Conservation (phyloP, 2,329 filamentous ascomycete genomes). For the Corinectria fuckeliana region DNA sequence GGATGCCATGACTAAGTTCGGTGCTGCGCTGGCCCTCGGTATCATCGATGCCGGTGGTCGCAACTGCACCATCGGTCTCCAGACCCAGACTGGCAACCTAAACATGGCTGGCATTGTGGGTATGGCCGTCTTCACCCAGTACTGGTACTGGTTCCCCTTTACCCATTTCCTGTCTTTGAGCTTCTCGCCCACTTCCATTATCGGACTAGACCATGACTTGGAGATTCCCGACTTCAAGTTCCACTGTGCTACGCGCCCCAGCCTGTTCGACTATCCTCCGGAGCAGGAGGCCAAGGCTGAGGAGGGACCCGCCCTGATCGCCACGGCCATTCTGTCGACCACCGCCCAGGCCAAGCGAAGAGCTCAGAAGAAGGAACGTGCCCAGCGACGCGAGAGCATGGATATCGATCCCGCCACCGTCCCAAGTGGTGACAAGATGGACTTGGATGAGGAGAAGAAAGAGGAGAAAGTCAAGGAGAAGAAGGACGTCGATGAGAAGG, state of each 20-base stretch:
- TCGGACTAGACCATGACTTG: conserved; percentile 90
- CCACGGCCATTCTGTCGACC: conserved; percentile 93
- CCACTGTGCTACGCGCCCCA: conserved; percentile 91
- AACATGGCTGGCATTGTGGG: conserved; percentile 99
- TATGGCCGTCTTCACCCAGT: conserved; percentile 97
- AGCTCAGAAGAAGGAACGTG: conserved; percentile 91
- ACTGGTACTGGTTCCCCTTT: conserved; percentile 99
- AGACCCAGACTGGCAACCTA: conserved; percentile 96
- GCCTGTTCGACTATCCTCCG: conserved; percentile 96
- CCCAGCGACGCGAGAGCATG: conserved; percentile 91
- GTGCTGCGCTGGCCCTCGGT: conserved; percentile 89
- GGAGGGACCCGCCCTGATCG: conserved; percentile 90
- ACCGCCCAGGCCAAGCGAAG: conserved; percentile 96
- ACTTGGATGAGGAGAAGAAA: conserved; percentile 72
- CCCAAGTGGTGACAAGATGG: conserved; percentile 82
- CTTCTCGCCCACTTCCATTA: conserved; percentile 96
- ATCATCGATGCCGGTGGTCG: conserved; percentile 98
- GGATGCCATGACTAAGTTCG: conserved; percentile 99
- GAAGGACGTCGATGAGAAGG: conserved; percentile 67
- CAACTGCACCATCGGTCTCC: conserved; percentile 97
- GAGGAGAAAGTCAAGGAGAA: conserved; percentile 63
- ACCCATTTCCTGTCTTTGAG: conserved; percentile 96
- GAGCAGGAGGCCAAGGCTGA: conserved; percentile 95
- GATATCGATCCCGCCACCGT: conserved; percentile 80
- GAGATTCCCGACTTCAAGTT: conserved; percentile 95